Evolutionary conservation across 305 asterid genomes (phyloP), one percentile per base, ranked within the genome.

Genomic region (Fraxinus dipetala): DNA sequence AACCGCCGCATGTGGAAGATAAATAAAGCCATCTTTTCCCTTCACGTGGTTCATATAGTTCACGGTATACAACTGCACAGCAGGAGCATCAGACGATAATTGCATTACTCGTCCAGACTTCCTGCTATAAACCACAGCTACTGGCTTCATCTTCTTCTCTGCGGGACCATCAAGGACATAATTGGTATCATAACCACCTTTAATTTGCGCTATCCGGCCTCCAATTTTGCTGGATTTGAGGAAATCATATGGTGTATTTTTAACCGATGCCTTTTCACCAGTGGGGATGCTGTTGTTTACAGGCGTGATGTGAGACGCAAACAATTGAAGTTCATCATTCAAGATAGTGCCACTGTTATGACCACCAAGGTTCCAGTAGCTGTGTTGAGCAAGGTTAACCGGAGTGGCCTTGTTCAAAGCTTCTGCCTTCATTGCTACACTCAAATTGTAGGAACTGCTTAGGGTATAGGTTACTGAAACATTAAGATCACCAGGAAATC

Each of bases 341-440:
- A 91, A 89, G 48, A 94, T 84, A 82, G 84, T 45, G 4, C 97
- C 98, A 48, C 89, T 88, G 84, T 78, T 83, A 80, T 94, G 98
- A 75, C 92, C 92, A 2, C 92, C 97, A n/a, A 94, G 93, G 86
- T 94, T 94, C 93, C 94, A 94, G 81, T 92, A 93, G 73, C 77
- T 78, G 85, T 94, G 98, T 32, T 92, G 97, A 72, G 97, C 96
- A 0, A 93, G 91, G 86, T 90, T 94, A 51, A 94, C 76, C 0
- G 97, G 97, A 3, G 97, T 93, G 20, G 93, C 90, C 84, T 92
- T 94, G 86, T 92, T 88, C 1, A 87, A 18, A 45, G 94, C 84
- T 83, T 88, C 83, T 2, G 94, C 97, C 82, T 70, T 86, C 97
- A 93, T 91, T 76, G 43, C 81, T 38, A 94, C 89, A 1, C 84